Conservation (phyloP, 2,329 filamentous ascomycete species). For the Coccinonectria pachysandricola region DNA sequence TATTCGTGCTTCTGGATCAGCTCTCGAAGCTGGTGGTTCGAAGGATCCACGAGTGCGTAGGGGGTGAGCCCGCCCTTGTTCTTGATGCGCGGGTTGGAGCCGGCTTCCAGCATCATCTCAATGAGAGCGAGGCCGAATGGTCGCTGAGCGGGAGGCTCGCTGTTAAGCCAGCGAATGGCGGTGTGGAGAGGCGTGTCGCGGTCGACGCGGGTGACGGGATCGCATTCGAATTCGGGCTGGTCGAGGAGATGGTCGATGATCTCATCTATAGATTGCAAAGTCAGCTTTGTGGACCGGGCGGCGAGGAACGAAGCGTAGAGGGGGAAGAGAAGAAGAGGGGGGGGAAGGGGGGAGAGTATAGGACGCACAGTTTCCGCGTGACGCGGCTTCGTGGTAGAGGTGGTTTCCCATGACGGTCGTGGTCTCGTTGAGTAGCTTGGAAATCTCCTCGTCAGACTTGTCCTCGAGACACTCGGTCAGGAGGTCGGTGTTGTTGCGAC, state of each 20-base stretch:
- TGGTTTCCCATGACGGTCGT: slow-evolving; percentile 80
- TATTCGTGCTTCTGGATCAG: slow-evolving; percentile 65
- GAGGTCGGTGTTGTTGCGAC: slow-evolving; percentile 83
- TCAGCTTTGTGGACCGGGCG: too few species aligned
- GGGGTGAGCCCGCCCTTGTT: slow-evolving; percentile 69
- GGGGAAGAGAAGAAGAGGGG: slow-evolving; percentile 1
- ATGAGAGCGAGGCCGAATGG: slow-evolving; percentile 57
- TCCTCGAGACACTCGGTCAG: slow-evolving; percentile 62
- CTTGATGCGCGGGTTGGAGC: slow-evolving; percentile 44
- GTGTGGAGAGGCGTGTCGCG: slow-evolving; percentile 72
- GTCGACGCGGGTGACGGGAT: slow-evolving; percentile 61
- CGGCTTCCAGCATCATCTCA: slow-evolving; percentile 75
- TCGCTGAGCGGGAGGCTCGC: slow-evolving; percentile 51
- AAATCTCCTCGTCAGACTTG: slow-evolving; percentile 54
- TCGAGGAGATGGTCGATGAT: slow-evolving; percentile 74
- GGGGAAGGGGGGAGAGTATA: slow-evolving; percentile 1
- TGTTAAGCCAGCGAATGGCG: slow-evolving; percentile 68
- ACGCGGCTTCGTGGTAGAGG: slow-evolving; percentile 80
- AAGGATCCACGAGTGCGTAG: slow-evolving; percentile 61
- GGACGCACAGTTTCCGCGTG: slow-evolving; percentile 75
- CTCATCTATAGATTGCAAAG: slow-evolving; percentile 58
- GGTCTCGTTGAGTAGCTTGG: slow-evolving; percentile 73
- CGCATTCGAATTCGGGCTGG: slow-evolving; percentile 77
- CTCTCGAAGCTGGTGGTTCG: slow-evolving; percentile 50
- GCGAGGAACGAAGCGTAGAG: too few species aligned